Base-by-base conservation (phyloP, 2,329 filamentous ascomycete genomes). In the Phaeoacremonium minimum region DNA sequence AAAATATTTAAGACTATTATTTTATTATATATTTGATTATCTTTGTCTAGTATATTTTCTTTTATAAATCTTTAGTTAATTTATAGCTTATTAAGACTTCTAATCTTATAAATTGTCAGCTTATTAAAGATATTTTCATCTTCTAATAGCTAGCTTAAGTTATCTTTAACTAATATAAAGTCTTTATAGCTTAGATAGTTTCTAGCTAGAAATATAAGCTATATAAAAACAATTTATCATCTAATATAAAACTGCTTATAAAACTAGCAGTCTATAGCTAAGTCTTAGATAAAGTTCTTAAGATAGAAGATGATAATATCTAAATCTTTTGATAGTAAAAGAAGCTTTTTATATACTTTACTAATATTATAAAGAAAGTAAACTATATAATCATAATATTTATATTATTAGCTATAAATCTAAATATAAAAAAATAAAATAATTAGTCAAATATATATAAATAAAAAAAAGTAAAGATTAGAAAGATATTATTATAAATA, bases 1-100 rank as follows among this genome's bases (percentile, higher is more conserved):
- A 38, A 13, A n/a, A 5, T 30, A 38, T 14, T 17, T 15, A 30
- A 31, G 16, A 7, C 26, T 20, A 18, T 38, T 30, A 37, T 17
- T 33, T 18, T 31, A 14, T 19, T 29, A 28, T 28, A n/a, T n/a
- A n/a, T n/a, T n/a, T n/a, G n/a, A n/a, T n/a, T n/a, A n/a, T n/a
- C n/a, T n/a, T n/a, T n/a, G n/a, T n/a, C n/a, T n/a, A n/a, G n/a
- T n/a, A n/a, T n/a, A n/a, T n/a, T n/a, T n/a, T 22, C 15, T 22
- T 17, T 35, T 17, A 9, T 16, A 19, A 13, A 35, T 28, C 20
- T 6, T 28, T 19, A 34, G 6, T 14, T 12, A 17, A 19, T 7
- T 18, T 28, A 35, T 30, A 28, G 14, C 15, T 19, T 18, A 35
- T 36, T 7, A 16, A 5, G 14, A 35, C 28, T 20, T 35, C 18